Evolutionary conservation across 2,329 filamentous ascomycete genomes (phyloP), one percentile per base, ranked within the genome.

Genomic region (Aspergillus texensis): DNA sequence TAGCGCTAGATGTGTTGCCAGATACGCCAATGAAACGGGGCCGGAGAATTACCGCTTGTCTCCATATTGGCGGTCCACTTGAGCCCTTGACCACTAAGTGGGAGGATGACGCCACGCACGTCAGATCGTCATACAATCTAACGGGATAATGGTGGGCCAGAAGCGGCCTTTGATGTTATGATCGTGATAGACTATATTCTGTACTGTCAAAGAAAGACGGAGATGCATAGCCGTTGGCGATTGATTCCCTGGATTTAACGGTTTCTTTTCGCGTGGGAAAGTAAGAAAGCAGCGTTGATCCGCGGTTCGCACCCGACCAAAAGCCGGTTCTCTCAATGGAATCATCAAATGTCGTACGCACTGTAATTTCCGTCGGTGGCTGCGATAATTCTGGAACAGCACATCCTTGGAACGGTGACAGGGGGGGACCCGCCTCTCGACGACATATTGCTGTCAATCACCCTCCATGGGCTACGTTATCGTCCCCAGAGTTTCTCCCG

Each of bases 81-180:
- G 28, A 32, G 21, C 16, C 16, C 34, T 36, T 36, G 14, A 36
- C 41, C 26, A 58, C 45, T 48, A 39, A 24, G 12, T 28, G 41
- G 57, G 9, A 24, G 26, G 34, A 71, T 71, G 70, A 72, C 70
- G 70, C 64, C 66, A 70, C 57, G 57, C 60, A 67, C 64, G 60
- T 67, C 66, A 67, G 61, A 43, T 30, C 36, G 10, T 28, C 30
- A 30, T 52, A 61, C 19, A 56, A 30, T 50, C 19, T n/a, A 11
- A 16, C 52, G 21, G 6, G 10, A 36, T 21, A 14, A 16, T 28
- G 14, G 46, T 16, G 46, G 46, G 24, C 3, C 12, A 16, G 24
- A 19, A 50, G 46, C 16, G 26, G 6, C 26, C n/a, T 30, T 54
- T 21, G n/a, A 36, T 21, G 52, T 32, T 34, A 19, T n/a, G 8